phyloP scores from a whole-genome alignment of 305 asterid genomes.

The Nicotiana rustica region DNA sequence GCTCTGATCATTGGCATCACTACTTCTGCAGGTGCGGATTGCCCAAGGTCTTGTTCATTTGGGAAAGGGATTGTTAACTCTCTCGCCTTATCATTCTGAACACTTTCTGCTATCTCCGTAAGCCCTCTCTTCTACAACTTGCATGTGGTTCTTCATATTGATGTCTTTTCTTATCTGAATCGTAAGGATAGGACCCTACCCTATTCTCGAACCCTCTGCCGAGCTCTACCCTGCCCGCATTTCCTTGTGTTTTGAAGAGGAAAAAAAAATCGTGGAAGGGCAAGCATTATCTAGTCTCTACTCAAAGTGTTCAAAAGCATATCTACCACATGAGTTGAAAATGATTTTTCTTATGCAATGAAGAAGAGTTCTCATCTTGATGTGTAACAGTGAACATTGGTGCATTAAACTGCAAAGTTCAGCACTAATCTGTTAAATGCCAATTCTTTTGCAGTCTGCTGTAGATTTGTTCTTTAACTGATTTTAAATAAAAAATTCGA shows the following conservation, averaged over 20 bases:
- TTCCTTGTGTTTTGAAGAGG: no score
- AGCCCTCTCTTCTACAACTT: constrained; percentile 41
- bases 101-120: constrained; percentile 85
- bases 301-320: background rate
- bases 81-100: constrained; percentile 94
- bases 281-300: background rate
- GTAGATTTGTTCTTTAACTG: background rate
- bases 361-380: background rate
- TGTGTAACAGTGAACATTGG: constrained; percentile 8
- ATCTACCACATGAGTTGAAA: background rate
- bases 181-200: no score
- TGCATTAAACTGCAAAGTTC: constrained; percentile 9
- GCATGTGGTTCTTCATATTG: background rate
- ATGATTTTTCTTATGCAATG: background rate
- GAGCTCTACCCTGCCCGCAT: no score
- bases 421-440: background rate
- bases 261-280: background rate
- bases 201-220: no score
- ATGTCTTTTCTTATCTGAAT: background rate
- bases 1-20: constrained; percentile 2
- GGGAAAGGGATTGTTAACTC: constrained; percentile 93
- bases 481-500: background rate
- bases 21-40: constrained; percentile 77
- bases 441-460: background rate
- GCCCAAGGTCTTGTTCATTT: constrained; percentile 97